Conservation (phyloP, 305 asterid genomes). For the Ajuga reptans region DNA sequence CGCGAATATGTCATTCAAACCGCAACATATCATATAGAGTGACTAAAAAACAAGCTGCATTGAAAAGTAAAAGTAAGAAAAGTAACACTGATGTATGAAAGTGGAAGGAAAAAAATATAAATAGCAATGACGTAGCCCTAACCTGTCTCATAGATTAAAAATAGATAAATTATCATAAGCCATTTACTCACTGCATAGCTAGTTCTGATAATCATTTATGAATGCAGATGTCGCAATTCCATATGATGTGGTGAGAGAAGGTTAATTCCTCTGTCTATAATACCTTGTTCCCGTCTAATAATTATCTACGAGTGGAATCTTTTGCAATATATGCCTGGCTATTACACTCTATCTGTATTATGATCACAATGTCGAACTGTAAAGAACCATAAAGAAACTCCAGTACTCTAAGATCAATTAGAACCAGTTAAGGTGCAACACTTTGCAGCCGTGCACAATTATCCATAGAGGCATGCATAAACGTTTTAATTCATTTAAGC, state of each 20-base stretch:
- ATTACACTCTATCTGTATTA: not conserved
- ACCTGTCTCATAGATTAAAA: too few species aligned
- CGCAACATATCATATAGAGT: not conserved
- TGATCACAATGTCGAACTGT: not conserved
- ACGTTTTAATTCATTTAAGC: not conserved
- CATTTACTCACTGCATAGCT: not conserved
- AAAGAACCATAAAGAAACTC: not conserved
- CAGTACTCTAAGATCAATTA: not conserved
- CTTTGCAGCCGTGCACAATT: conserved; percentile 1
- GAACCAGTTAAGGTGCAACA: not conserved
- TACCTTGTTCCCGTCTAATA: not conserved
- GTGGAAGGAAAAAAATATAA: too few species aligned
- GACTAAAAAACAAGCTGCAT: not conserved
- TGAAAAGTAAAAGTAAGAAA: too few species aligned
- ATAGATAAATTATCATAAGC: too few species aligned
- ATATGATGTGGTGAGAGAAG: not conserved
- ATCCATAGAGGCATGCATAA: not conserved
- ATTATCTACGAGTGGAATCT: not conserved
- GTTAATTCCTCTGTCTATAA: not conserved
- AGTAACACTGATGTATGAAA: too few species aligned
- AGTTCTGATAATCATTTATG: not conserved
- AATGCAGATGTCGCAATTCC: not conserved
- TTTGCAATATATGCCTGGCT: too few species aligned
- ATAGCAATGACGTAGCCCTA: too few species aligned
- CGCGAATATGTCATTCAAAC: not conserved